A percentile compares a stretch with the other conserved stretches of the same genome.
phyloP scores from a whole-genome alignment of 495 filamentous ascomycete species.

The Trichocladium antarcticum region DNA sequence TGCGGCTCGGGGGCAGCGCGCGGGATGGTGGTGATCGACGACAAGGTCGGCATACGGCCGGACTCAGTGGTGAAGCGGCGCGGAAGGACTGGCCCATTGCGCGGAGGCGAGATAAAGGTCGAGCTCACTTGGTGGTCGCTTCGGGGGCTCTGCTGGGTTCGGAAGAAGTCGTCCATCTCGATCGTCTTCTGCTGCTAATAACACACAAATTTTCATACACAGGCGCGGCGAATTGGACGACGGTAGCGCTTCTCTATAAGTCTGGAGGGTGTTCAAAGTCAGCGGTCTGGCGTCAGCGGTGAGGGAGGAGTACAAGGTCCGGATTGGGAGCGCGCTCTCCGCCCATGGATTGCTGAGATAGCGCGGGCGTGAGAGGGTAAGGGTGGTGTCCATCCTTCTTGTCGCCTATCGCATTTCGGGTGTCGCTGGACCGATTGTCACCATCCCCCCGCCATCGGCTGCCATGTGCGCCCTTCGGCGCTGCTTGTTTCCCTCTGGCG shows the following conservation, averaged over 20 bases:
- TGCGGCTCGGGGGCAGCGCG: conserved; percentile 29
- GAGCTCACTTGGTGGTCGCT: conserved; percentile 59
- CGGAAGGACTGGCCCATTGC: conserved; percentile 55
- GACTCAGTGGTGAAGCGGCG: conserved; percentile 91
- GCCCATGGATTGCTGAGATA: no score
- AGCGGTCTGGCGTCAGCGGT: neutral
- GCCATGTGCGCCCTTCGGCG: neutral
- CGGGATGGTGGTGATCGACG: conserved; percentile 47
- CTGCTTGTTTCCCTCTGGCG: neutral
- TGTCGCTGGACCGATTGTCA: neutral
- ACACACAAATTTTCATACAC: conserved; percentile 35
- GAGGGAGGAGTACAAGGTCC: neutral
- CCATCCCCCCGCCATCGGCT: neutral
- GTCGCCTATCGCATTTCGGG: neutral
- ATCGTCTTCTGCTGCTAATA: conserved; percentile 42
- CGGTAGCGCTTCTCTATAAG: conserved; percentile 22
- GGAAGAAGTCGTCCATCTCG: conserved; percentile 59
- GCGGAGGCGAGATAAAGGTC: conserved; percentile 54
- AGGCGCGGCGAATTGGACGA: conserved; percentile 29
- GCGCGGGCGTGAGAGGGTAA: neutral
- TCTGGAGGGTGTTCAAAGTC: conserved; percentile 5
- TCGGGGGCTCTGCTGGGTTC: conserved; percentile 58
- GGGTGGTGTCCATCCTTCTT: neutral
- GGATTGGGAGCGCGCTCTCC: no score
- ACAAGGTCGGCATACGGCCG: conserved; percentile 72